Evolutionary conservation across 495 filamentous ascomycete genomes (phyloP).

Genomic region (Aspergillus cristatus): DNA sequence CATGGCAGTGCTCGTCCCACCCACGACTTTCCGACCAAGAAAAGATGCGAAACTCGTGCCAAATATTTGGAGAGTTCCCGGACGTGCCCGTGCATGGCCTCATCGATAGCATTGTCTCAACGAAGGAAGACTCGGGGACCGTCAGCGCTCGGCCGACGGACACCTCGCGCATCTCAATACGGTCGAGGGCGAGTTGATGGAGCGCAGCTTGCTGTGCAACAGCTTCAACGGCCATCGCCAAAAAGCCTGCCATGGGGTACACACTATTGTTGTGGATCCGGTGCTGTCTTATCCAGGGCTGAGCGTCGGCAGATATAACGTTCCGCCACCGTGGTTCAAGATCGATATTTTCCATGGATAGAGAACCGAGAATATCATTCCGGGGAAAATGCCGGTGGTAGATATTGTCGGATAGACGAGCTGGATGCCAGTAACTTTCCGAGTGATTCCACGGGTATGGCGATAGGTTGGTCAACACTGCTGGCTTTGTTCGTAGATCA

Average conservation of each 20-base stretch:
- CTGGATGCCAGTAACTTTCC: slow-evolving; percentile 21
- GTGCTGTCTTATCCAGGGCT: slow-evolving; percentile 34
- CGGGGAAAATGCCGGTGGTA: slow-evolving; percentile 17
- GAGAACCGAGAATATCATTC: slow-evolving; percentile 20
- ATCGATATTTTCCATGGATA: slow-evolving; percentile 16
- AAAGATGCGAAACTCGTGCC: slow-evolving; percentile 35
- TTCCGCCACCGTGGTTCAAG: slow-evolving; percentile 26
- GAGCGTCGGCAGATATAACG: slow-evolving; percentile 19
- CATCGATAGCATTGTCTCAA: slow-evolving; percentile 23
- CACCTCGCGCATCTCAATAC: slow-evolving; percentile 23
- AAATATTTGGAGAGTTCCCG: slow-evolving; percentile 20
- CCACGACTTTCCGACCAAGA: slow-evolving; percentile 23
- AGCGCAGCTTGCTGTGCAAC: slow-evolving; percentile 31
- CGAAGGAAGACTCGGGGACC: slow-evolving; percentile 22
- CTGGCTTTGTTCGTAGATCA: slow-evolving; percentile 5
- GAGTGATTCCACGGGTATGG: slow-evolving; percentile 30
- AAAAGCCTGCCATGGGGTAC: slow-evolving; percentile 42
- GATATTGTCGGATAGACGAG: slow-evolving; percentile 14
- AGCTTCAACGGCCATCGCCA: slow-evolving; percentile 44
- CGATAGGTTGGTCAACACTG: slow-evolving; percentile 22
- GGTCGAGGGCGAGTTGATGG: slow-evolving; percentile 12
- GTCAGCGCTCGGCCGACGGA: slow-evolving; percentile 33
- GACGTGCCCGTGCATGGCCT: slow-evolving; percentile 14
- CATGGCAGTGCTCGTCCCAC: slow-evolving; percentile 36
- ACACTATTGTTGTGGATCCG: slow-evolving; percentile 34